phyloP scores from a whole-genome alignment of 129 eudicot species.

The Centella asiatica region DNA sequence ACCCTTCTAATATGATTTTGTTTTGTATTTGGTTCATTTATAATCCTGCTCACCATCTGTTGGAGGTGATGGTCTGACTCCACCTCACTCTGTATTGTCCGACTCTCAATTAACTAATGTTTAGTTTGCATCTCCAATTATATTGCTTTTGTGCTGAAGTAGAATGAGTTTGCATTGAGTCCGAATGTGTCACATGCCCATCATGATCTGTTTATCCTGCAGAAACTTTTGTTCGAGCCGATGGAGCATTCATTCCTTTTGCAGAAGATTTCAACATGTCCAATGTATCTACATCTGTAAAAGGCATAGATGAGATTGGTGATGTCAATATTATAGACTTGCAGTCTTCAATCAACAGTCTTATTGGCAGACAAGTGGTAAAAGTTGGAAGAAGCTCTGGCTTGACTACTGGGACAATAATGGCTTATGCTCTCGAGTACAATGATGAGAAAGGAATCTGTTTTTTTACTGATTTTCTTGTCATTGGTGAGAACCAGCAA shows the following conservation, averaged over 20 bases:
- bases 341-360: slow-evolving; percentile 66
- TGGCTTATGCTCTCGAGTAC: slow-evolving; percentile 86
- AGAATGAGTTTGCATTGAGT: slow-evolving; percentile 6
- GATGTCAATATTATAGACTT: slow-evolving; percentile 65
- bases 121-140: no score
- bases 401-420: slow-evolving; percentile 75
- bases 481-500: slow-evolving; percentile 75
- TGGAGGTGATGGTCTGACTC: no score
- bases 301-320: slow-evolving; percentile 71
- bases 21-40: no score
- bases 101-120: no score
- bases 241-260: slow-evolving; percentile 89
- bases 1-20: no score
- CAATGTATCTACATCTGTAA: slow-evolving; percentile 51
- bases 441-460: slow-evolving; percentile 78
- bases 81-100: no score
- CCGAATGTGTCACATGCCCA: background rate
- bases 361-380: slow-evolving; percentile 66
- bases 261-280: slow-evolving; percentile 58
- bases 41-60: no score
- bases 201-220: slow-evolving; percentile 20
- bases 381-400: slow-evolving; percentile 96
- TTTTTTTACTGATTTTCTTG: slow-evolving; percentile 78
- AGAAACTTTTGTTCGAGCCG: slow-evolving; percentile 93
- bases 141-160: background rate